Conservation (phyloP, 2,329 filamentous ascomycete genomes). For the Westerdykella ornata region DNA sequence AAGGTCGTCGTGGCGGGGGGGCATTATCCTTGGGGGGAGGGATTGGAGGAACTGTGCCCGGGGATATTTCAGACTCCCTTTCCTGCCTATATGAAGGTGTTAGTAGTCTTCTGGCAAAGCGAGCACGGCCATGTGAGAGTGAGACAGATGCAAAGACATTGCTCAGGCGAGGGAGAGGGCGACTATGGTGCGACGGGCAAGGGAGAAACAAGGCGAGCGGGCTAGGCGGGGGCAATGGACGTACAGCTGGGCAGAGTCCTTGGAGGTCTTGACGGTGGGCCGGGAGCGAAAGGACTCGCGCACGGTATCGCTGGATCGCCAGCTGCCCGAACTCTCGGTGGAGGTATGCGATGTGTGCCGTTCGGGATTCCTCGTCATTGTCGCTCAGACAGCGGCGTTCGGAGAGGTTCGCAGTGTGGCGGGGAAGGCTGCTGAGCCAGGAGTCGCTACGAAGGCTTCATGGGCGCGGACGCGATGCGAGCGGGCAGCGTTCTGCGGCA, state of each 20-base stretch:
- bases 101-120: conserved; percentile 16
- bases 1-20: conserved; percentile 34
- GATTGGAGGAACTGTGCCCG: conserved; percentile 32
- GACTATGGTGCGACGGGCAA: too few relatives aligned
- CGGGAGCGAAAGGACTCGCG: conserved; percentile 44
- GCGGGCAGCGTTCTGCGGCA: conserved; percentile 6
- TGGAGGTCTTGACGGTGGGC: conserved; percentile 51
- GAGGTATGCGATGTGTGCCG: conserved; percentile 66
- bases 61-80: conserved; percentile 41
- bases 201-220: too few relatives aligned
- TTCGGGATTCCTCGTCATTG: conserved; percentile 57
- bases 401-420: conserved; percentile 6
- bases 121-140: conserved; percentile 9
- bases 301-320: conserved; percentile 59
- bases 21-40: conserved; percentile 34
- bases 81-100: conserved; percentile 36
- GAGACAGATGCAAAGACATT: conserved; percentile 20
- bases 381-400: conserved; percentile 16
- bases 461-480: conserved; percentile 22
- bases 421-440: conserved; percentile 8
- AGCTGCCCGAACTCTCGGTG: conserved; percentile 60
- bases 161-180: conserved; percentile 10
- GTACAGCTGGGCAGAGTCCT: conserved; percentile 43
- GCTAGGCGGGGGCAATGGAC: conserved; percentile 29
- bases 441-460: conserved; percentile 32